A percentile compares a stretch with the other conserved stretches of the same genome.
These are phyloP conservation scores for Hippophae gyantsensis DNA, from an alignment of 306 rosid genomes.

Conservation along the genomic window DNA sequence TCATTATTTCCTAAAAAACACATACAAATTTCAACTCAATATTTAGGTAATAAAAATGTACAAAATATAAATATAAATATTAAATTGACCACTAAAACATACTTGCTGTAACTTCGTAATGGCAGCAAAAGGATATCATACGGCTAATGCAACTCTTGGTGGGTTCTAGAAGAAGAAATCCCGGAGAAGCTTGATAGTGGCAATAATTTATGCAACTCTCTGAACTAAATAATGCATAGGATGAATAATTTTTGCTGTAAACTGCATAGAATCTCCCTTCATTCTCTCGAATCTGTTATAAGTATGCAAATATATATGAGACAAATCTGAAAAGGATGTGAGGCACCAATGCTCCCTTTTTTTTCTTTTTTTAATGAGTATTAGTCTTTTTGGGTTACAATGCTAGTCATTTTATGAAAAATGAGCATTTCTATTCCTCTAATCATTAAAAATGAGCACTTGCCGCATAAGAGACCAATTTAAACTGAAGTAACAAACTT, in stretches of 20 bases:
- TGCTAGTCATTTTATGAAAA: too few species aligned
- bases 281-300: not conserved
- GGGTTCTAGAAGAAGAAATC: not conserved
- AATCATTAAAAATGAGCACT: too few species aligned
- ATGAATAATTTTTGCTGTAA: not conserved
- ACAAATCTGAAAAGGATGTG: too few species aligned
- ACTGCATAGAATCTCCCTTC: not conserved
- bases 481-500: too few species aligned
- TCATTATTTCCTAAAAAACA: not conserved
- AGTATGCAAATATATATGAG: not conserved
- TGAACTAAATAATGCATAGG: not conserved
- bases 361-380: too few species aligned
- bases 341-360: too few species aligned
- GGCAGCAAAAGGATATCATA: not conserved
- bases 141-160: not conserved
- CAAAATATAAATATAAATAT: too few species aligned
- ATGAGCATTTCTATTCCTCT: too few species aligned
- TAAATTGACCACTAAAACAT: too few species aligned
- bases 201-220: too few species aligned
- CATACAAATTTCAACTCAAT: not conserved
- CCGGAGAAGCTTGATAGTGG: not conserved
- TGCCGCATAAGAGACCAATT: too few species aligned
- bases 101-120: not conserved
- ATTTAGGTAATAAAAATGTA: not conserved
- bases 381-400: too few species aligned